Base-by-base conservation (phyloP, 2,329 filamentous ascomycete species). In the Cladorrhinum sp. region DNA sequence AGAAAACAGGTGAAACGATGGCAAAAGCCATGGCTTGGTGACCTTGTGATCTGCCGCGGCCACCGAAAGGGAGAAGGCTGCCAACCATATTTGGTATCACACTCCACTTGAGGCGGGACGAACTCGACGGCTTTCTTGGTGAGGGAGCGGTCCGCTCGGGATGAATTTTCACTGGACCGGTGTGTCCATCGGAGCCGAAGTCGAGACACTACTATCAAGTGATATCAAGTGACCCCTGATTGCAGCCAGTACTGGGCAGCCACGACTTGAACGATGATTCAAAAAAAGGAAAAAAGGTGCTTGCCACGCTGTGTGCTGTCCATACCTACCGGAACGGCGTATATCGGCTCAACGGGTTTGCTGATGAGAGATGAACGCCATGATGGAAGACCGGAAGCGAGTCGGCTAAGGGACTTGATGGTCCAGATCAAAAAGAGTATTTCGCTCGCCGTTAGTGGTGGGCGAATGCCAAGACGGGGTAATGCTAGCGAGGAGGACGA, bases 191-290 rank as follows among this genome's bases (percentile, higher is more conserved):
- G 54, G 39, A 26, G 20, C 33, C 24, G 23, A 18, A 50, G 28
- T 23, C 18, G 53, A 33, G 52, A 54, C 24, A 21, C 42, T 12
- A 46, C n/a, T n/a, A n/a, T n/a, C n/a, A n/a, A 3, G 4, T 28
- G 9, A 28, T 36, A 48, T 65, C 61, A 60, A 64, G 49, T 63
- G 64, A 62, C 65, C 60, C 14, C 26, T 12, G 21, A 42, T 30
- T 24, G 48, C 57, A 63, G 62, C 66, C 63, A 67, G 62, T 67
- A 53, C 59, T 52, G n/a, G 61, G 39, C 10, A 63, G 65, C 66
- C 66, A 67, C 66, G 66, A 66, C 51, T 58, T 36, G 42, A 48
- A 36, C 16, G 39, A 33, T 53, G 52, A 36, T 3, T 36, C 36
- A 16, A 8, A 24, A 21, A 28, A 28, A 28, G 26, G 2, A 24